These are phyloP conservation scores for Vitis riparia DNA, from an alignment of 164 flowering plant species.

Conservation along the genomic window DNA sequence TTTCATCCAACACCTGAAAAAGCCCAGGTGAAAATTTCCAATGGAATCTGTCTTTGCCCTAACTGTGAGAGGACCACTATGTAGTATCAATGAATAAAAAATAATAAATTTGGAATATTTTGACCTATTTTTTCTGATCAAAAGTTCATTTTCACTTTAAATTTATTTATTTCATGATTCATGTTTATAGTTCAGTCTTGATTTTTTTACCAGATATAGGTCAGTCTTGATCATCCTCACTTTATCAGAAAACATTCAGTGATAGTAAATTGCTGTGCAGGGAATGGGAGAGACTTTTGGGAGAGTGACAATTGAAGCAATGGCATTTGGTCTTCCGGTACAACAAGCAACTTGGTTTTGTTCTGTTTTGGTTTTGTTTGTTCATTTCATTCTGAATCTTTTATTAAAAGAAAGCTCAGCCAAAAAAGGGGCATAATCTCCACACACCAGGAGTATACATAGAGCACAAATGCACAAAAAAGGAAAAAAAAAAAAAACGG, in stretches of 20 bases:
- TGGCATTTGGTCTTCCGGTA: slow-evolving; percentile 99
- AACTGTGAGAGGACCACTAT: background rate
- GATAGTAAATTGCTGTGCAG: slow-evolving; percentile 34
- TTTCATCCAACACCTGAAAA: background rate
- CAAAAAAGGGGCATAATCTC: no score
- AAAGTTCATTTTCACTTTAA: background rate
- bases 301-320: slow-evolving; percentile 95
- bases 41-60: background rate
- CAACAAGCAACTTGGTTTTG: slow-evolving; percentile 9
- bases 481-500: no score
- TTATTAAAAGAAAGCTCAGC: no score
- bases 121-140: background rate
- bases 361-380: no score
- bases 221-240: no score
- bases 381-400: no score
- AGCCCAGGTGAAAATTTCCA: background rate
- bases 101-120: background rate
- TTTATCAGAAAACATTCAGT: background rate
- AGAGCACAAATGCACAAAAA: no score
- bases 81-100: background rate
- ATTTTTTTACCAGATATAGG: background rate
- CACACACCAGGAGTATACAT: no score
- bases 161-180: background rate
- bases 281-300: slow-evolving; percentile 98
- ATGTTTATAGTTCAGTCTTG: background rate